Percentiles rank a stretch among this genome's conserved stretches.
Evolutionary conservation across 2,329 filamentous ascomycete species (phyloP).

Genomic region (Phialophora chinensis): DNA sequence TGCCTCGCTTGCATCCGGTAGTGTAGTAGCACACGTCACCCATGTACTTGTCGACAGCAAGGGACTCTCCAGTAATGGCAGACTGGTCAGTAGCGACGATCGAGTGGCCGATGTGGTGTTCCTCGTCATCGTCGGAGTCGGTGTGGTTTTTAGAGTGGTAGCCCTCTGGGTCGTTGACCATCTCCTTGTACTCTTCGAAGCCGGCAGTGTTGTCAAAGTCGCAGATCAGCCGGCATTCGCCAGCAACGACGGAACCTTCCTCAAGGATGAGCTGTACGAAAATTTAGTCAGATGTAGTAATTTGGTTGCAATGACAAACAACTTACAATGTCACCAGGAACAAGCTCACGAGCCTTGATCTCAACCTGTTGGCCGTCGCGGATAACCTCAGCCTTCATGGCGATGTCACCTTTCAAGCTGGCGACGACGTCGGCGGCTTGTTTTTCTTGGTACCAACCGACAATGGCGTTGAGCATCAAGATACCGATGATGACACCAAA

Average conservation of each 20-base stretch:
- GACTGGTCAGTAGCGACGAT: constrained; percentile 78
- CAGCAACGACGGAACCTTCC: constrained; percentile 73
- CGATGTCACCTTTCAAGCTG: constrained; percentile 76
- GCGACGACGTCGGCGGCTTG: constrained; percentile 79
- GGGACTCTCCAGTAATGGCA: constrained; percentile 80
- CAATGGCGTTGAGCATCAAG: constrained; percentile 73
- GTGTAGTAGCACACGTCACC: constrained; percentile 78
- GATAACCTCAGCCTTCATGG: constrained; percentile 72
- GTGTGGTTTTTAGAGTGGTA: constrained; percentile 64
- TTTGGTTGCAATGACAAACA: neutral
- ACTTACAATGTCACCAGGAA: constrained; percentile 76
- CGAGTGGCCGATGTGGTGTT: constrained; percentile 68
- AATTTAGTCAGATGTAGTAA: constrained; percentile 30
- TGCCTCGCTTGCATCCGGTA: constrained; percentile 80
- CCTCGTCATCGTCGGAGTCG: constrained; percentile 64
- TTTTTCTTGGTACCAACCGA: constrained; percentile 83
- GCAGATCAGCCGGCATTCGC: constrained; percentile 74
- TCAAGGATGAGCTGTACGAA: constrained; percentile 66
- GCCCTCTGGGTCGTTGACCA: constrained; percentile 64
- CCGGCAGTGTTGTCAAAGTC: constrained; percentile 72
- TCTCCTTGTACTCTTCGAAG: constrained; percentile 70
- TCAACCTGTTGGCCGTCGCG: constrained; percentile 71
- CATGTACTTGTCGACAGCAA: constrained; percentile 80
- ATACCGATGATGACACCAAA: constrained; percentile 79
- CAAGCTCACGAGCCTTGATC: constrained; percentile 75